Percentiles rank a stretch among this genome's conserved stretches.
These are phyloP conservation scores for Neurospora sp. DNA, from an alignment of 2,329 filamentous ascomycete species.

Conservation along the genomic window DNA sequence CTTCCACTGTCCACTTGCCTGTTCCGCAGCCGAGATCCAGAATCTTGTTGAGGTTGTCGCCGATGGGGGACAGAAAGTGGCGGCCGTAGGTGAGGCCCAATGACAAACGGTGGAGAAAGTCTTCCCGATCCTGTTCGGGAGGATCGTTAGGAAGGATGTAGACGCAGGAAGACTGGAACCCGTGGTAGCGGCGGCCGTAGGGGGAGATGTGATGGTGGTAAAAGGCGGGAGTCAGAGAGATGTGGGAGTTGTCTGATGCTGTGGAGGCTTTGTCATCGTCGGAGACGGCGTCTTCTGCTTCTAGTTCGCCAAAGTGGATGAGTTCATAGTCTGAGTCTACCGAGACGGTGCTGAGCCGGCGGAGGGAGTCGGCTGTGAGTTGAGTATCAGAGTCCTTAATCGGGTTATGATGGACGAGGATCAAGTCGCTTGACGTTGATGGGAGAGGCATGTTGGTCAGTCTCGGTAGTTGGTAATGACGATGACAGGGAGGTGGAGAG, in stretches of 20 bases:
- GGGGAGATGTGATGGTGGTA: slow-evolving; percentile 22
- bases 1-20: slow-evolving; percentile 51
- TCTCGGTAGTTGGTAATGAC: background rate
- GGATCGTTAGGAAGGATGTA: slow-evolving; percentile 41
- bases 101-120: slow-evolving; percentile 34
- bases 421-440: background rate
- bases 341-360: background rate
- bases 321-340: background rate
- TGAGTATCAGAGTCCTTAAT: background rate
- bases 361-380: background rate
- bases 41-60: slow-evolving; percentile 22
- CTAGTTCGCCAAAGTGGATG: background rate
- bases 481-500: background rate
- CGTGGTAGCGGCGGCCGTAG: slow-evolving; percentile 39
- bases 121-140: slow-evolving; percentile 42
- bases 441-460: background rate
- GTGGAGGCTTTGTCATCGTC: background rate
- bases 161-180: slow-evolving; percentile 31
- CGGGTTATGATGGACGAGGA: background rate
- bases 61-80: background rate
- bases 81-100: background rate
- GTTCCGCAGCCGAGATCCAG: slow-evolving; percentile 43
- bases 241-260: background rate
- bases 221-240: background rate
- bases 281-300: background rate